Evolutionary conservation across 768 basidiomycete species (phyloP).

Genomic region (Fibroporia radiculosa): DNA sequence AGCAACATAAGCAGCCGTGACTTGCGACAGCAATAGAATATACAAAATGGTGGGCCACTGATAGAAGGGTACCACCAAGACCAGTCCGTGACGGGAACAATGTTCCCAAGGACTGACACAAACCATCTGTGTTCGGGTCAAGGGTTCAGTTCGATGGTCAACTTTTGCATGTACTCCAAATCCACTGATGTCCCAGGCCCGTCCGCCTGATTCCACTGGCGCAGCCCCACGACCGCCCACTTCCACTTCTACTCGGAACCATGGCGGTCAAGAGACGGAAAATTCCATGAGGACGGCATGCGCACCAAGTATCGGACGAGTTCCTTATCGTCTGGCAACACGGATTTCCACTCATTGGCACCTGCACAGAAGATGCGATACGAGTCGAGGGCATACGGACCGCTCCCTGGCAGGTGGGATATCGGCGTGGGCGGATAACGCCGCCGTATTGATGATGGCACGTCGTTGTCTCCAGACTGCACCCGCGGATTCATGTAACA

Average conservation of each 20-base stretch:
- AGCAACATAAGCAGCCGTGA: too few species aligned
- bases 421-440: slow-evolving; percentile 41
- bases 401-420: slow-evolving; percentile 56
- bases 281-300: neutral
- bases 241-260: slow-evolving; percentile 51
- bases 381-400: slow-evolving; percentile 68
- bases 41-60: too few species aligned
- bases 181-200: too few species aligned
- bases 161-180: too few species aligned
- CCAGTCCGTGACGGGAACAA: too few species aligned
- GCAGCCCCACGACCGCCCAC: slow-evolving; percentile 53
- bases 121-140: too few species aligned
- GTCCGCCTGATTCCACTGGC: slow-evolving; percentile 38
- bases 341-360: slow-evolving; percentile 50
- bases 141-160: too few species aligned
- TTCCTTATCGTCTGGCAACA: slow-evolving; percentile 63
- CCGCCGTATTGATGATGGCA: slow-evolving; percentile 15
- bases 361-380: slow-evolving; percentile 59
- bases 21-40: too few species aligned
- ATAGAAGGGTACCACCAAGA: too few species aligned
- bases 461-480: slow-evolving; percentile 19
- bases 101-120: too few species aligned
- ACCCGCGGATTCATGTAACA: slow-evolving; percentile 2
- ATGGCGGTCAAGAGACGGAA: neutral
- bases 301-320: slow-evolving; percentile 58